These are phyloP conservation scores for Cladosporium velox DNA, from an alignment of 2,329 filamentous ascomycete genomes.

Conservation along the genomic window DNA sequence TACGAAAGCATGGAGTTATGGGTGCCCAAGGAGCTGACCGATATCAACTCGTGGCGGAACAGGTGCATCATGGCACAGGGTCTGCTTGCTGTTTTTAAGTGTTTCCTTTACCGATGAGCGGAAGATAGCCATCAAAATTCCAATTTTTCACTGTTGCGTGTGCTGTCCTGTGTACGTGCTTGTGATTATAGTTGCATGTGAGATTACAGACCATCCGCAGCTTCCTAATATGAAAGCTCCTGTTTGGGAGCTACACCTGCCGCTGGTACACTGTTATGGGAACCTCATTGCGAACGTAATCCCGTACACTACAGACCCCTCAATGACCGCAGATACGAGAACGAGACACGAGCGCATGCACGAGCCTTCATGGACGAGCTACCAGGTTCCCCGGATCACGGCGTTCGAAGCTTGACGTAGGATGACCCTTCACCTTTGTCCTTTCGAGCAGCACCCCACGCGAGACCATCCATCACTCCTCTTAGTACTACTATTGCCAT, in stretches of 20 bases:
- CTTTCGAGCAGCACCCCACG: neutral
- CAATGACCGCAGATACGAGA: neutral
- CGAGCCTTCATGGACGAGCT: neutral
- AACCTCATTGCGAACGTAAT: neutral
- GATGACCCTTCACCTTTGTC: constrained; percentile 1
- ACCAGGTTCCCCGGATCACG: too few species aligned
- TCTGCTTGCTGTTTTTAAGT: neutral
- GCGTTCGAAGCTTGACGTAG: neutral
- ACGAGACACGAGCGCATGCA: neutral
- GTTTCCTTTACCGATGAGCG: neutral
- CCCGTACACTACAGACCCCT: neutral
- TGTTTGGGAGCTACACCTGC: neutral
- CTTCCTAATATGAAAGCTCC: neutral
- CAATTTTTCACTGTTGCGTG: neutral
- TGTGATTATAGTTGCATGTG: neutral
- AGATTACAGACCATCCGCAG: neutral
- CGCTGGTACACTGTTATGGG: neutral
- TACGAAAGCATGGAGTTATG: constrained; percentile 22
- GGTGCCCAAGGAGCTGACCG: neutral
- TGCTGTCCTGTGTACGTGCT: neutral
- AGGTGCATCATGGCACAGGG: constrained; percentile 14
- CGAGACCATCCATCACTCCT: constrained; percentile 1
- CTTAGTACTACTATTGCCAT: neutral
- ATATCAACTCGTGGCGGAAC: constrained; percentile 2
- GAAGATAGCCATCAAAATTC: constrained; percentile 1